A percentile compares a stretch with the other conserved stretches of the same genome.
Evolutionary conservation across 2,329 filamentous ascomycete genomes (phyloP).

Genomic region (Trichoderma afroharzianum): DNA sequence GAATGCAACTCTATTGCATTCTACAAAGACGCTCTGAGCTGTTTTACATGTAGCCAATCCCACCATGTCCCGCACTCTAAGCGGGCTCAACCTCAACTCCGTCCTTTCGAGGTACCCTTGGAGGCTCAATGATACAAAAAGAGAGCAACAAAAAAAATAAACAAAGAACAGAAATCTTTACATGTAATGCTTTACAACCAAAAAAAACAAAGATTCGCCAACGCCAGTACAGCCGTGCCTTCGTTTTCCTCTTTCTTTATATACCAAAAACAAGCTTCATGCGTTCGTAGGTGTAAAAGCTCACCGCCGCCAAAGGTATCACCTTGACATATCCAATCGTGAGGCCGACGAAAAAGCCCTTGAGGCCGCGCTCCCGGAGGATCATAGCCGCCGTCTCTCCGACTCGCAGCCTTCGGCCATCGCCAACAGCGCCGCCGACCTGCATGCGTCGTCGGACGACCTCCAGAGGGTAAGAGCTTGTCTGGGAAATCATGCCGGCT

Average conservation of each 20-base stretch:
- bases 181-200: neutral
- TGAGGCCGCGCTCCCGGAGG: constrained; percentile 67
- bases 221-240: constrained; percentile 17
- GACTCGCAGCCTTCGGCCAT: constrained; percentile 75
- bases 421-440: constrained; percentile 88
- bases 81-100: constrained; percentile 4
- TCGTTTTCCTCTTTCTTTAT: constrained; percentile 32
- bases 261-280: constrained; percentile 63
- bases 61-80: neutral
- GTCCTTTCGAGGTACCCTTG: neutral
- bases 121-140: neutral
- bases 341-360: constrained; percentile 88
- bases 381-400: constrained; percentile 75
- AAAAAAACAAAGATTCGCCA: neutral
- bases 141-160: neutral
- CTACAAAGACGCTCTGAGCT: neutral
- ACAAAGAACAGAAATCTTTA: neutral
- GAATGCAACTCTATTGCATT: neutral
- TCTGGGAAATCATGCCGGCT: constrained; percentile 86
- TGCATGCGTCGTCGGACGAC: constrained; percentile 93
- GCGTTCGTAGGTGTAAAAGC: constrained; percentile 64
- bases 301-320: constrained; percentile 77
- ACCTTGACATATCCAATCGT: constrained; percentile 95
- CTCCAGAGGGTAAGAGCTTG: constrained; percentile 88
- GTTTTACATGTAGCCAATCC: constrained; percentile 1